Evolutionary conservation across 306 rosid genomes (phyloP).

Genomic region (Trifolium repens): DNA sequence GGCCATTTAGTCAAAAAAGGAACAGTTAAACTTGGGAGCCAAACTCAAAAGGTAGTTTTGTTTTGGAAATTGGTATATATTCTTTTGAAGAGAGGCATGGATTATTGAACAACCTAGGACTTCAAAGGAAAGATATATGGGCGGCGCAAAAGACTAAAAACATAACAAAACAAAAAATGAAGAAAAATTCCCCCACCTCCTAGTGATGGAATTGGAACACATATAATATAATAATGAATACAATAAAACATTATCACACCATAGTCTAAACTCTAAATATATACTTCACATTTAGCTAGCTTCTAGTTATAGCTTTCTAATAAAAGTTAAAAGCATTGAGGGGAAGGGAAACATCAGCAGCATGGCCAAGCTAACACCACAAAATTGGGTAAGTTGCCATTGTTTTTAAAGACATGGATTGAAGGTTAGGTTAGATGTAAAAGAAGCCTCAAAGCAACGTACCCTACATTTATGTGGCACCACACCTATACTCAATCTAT

Average conservation of each 20-base stretch:
- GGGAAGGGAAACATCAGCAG: conserved; percentile 34
- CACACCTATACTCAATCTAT: conserved; percentile 33
- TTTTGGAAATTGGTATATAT: conserved; percentile 34
- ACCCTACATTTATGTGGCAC: conserved; percentile 30
- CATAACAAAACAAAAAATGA: not conserved
- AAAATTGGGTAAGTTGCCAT: conserved; percentile 58
- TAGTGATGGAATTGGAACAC: not conserved
- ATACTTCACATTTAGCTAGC: conserved; percentile 30
- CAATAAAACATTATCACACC: not conserved
- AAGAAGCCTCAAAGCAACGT: conserved; percentile 40
- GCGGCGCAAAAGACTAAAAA: conserved; percentile 41
- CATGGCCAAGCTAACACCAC: conserved; percentile 34
- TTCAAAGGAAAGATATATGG: conserved; percentile 37
- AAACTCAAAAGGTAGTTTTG: conserved; percentile 36
- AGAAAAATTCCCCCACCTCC: not conserved
- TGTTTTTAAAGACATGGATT: conserved; percentile 51
- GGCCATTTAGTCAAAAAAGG: conserved; percentile 38
- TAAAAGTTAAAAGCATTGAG: conserved; percentile 37
- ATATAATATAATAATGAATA: not conserved
- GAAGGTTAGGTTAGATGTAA: conserved; percentile 49
- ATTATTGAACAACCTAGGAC: conserved; percentile 36
- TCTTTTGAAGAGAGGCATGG: conserved; percentile 20
- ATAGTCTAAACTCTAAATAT: not conserved
- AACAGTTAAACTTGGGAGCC: conserved; percentile 28
- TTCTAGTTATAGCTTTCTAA: conserved; percentile 39